These are phyloP conservation scores for Xerocomus minutiporus DNA, from an alignment of 1,284 basidiomycete species.

Conservation along the genomic window DNA sequence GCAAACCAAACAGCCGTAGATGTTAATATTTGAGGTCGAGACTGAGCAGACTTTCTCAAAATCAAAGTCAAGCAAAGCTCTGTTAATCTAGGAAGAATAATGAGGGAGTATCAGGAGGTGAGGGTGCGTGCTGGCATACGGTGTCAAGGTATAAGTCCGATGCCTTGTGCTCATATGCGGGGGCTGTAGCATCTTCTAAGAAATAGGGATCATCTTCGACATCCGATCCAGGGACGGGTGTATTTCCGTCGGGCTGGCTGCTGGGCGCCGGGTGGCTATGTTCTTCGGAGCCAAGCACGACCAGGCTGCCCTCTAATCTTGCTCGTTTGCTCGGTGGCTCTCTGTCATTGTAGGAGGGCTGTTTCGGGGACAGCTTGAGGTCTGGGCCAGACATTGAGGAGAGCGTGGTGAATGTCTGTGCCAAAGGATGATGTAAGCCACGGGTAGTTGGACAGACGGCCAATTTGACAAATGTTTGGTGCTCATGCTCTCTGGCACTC, in stretches of 20 bases:
- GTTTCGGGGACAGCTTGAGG: conserved; percentile 8
- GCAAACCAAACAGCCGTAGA: conserved; percentile 96
- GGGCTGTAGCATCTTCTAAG: conserved; percentile 31
- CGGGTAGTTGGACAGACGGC: too few relatives aligned
- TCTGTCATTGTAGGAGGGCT: conserved; percentile 9
- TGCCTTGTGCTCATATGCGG: conserved; percentile 48
- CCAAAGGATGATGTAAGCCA: conserved; percentile 20
- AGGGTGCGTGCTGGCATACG: conserved; percentile 43
- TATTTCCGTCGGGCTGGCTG: conserved; percentile 28
- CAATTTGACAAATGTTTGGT: neutral
- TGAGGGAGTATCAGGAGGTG: conserved; percentile 18
- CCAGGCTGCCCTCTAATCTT: conserved; percentile 28
- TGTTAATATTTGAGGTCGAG: conserved; percentile 93
- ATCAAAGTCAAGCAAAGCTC: conserved; percentile 91
- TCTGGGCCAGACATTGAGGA: conserved; percentile 17
- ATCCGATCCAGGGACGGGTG: conserved; percentile 24
- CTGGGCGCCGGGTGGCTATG: conserved; percentile 9
- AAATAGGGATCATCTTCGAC: conserved; percentile 54
- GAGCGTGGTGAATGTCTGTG: neutral
- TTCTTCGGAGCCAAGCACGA: conserved; percentile 15
- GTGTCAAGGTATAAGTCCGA: conserved; percentile 97
- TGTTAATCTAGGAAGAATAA: conserved; percentile 64
- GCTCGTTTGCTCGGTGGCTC: conserved; percentile 44
- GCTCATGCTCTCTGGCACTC: conserved; percentile 25
- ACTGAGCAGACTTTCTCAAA: conserved; percentile 99